Evolutionary conservation across 164 flowering plant genomes (phyloP).

Genomic region (Houttuynia cordata): DNA sequence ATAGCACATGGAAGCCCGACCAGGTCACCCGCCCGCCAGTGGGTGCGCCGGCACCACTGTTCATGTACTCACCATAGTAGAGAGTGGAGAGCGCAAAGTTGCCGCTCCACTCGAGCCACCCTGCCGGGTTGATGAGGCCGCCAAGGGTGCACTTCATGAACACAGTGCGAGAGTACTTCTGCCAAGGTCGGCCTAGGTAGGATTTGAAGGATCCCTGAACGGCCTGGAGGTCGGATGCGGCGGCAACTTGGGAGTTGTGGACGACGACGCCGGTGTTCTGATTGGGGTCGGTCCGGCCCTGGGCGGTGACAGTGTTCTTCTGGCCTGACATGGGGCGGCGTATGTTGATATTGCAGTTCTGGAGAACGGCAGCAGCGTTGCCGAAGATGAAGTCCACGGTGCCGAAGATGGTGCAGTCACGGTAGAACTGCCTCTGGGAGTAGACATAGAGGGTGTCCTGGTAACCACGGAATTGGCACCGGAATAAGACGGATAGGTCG

Average conservation of each 20-base stretch:
- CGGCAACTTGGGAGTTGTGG: constrained; percentile 24
- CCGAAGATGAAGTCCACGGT: constrained; percentile 62
- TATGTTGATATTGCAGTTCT: constrained; percentile 36
- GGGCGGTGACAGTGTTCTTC: constrained; percentile 46
- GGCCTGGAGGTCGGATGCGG: constrained; percentile 13
- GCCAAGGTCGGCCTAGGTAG: constrained; percentile 57
- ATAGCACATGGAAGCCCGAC: constrained; percentile 34
- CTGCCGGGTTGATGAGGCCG: constrained; percentile 25
- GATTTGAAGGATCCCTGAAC: constrained; percentile 13
- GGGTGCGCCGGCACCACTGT: constrained; percentile 33
- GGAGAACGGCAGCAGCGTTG: constrained; percentile 32
- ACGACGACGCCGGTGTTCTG: constrained; percentile 45
- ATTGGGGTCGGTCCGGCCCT: constrained; percentile 33
- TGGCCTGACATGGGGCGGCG: constrained; percentile 29
- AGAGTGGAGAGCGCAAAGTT: constrained; percentile 30
- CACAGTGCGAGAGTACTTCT: constrained; percentile 43
- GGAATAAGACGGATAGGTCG: constrained; percentile 35
- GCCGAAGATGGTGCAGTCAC: constrained; percentile 43
- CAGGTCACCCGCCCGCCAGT: constrained; percentile 38
- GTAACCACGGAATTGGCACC: constrained; percentile 51
- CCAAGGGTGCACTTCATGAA: constrained; percentile 30
- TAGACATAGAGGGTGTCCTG: constrained; percentile 52
- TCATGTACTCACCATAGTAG: constrained; percentile 49
- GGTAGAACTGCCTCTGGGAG: constrained; percentile 52
- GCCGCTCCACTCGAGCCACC: constrained; percentile 51